These are phyloP conservation scores for Puccinia polysora DNA, from an alignment of 1,284 basidiomycete genomes.

Conservation along the genomic window DNA sequence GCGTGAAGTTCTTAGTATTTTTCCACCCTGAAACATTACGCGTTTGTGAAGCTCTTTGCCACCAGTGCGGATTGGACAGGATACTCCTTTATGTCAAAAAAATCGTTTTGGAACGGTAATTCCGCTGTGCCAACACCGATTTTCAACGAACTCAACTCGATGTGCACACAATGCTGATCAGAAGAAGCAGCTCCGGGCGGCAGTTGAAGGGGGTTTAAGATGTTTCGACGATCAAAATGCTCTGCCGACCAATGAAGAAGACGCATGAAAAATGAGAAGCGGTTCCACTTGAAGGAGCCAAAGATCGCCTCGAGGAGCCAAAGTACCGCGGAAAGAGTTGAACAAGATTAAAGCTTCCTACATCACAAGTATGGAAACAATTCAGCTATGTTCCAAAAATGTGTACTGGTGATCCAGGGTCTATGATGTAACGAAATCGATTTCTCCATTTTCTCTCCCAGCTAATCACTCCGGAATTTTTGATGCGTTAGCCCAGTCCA, in stretches of 20 bases:
- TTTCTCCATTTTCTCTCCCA: too few species aligned
- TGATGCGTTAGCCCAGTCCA: too few species aligned
- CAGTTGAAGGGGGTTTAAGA: neutral
- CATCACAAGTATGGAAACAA: too few species aligned
- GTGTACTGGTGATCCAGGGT: too few species aligned
- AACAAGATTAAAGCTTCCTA: too few species aligned
- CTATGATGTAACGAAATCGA: too few species aligned
- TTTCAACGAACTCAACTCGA: neutral
- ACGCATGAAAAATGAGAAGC: neutral
- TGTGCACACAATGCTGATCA: neutral
- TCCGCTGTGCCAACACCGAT: neutral
- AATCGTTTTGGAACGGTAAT: neutral
- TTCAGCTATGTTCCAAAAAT: too few species aligned
- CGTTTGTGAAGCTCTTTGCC: neutral
- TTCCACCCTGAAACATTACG: neutral
- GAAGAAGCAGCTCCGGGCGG: slow-evolving; percentile 6
- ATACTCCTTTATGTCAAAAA: too few species aligned
- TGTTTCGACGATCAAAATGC: neutral
- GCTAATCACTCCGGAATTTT: too few species aligned
- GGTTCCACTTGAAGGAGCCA: too few species aligned
- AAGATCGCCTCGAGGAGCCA: too few species aligned
- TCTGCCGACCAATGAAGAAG: neutral
- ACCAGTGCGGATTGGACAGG: neutral
- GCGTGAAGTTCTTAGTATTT: neutral
- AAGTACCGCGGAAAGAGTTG: too few species aligned